These are phyloP conservation scores for Isoetes engelmannii DNA, from an alignment of 83 land plant genomes.

Conservation along the genomic window DNA sequence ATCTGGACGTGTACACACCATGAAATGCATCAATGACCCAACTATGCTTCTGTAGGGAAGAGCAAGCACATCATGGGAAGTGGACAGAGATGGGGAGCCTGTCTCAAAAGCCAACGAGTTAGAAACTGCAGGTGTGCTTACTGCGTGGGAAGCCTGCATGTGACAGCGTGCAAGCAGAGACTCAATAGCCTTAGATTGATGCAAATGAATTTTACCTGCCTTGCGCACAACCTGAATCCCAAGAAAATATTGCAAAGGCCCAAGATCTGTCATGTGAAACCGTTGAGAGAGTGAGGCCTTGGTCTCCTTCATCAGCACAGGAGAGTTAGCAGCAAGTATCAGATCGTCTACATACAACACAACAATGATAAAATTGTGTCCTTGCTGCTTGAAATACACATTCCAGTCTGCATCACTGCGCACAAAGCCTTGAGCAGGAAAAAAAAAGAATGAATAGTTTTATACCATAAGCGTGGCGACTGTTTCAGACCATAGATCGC, in stretches of 20 bases:
- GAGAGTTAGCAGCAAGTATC: background rate
- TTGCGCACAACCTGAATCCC: background rate
- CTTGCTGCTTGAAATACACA: background rate
- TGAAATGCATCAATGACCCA: too few relatives aligned
- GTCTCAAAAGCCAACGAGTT: background rate
- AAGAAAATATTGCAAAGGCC: background rate
- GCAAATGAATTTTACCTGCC: background rate
- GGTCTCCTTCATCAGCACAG: background rate
- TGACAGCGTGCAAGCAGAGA: background rate
- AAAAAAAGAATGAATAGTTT: background rate
- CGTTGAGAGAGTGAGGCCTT: background rate
- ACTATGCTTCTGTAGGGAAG: background rate
- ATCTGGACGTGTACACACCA: conserved; percentile 15
- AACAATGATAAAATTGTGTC: background rate
- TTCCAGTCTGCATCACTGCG: background rate
- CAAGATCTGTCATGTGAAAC: background rate
- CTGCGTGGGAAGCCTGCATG: background rate
- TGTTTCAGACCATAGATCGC: too few relatives aligned
- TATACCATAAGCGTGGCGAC: too few relatives aligned
- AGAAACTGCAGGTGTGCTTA: background rate
- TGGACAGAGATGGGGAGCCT: background rate
- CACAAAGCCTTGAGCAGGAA: background rate
- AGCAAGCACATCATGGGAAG: background rate
- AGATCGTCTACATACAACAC: background rate
- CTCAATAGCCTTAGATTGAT: background rate